Conservation (phyloP, 495 filamentous ascomycete species). For the Aspergillus heteromorphus region DNA sequence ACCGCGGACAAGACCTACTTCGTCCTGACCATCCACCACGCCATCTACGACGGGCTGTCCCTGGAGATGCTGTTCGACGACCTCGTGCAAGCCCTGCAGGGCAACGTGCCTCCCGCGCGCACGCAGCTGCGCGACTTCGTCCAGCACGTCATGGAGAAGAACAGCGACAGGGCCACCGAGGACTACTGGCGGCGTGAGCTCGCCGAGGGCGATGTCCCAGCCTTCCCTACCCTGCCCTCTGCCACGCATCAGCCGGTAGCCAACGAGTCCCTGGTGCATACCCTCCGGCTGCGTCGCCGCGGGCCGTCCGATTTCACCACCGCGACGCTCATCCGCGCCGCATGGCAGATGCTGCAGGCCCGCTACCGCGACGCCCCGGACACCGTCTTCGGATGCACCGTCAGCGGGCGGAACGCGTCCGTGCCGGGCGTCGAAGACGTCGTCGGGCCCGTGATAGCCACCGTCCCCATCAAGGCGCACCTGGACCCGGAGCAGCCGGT, state of each 20-base stretch:
- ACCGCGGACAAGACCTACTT: not conserved
- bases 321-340: slow-evolving; percentile 12
- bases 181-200: slow-evolving; percentile 26
- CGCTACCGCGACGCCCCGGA: slow-evolving; percentile 25
- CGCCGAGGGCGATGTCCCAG: slow-evolving; percentile 27
- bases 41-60: slow-evolving; percentile 19
- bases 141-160: slow-evolving; percentile 11
- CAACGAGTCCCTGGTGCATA: slow-evolving; percentile 5
- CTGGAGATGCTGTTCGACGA: slow-evolving; percentile 18
- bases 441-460: slow-evolving; percentile 54
- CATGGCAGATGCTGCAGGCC: slow-evolving; percentile 43
- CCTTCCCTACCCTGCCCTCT: slow-evolving; percentile 37
- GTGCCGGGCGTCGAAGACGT: slow-evolving; percentile 48
- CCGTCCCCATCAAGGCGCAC: slow-evolving; percentile 48
- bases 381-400: slow-evolving; percentile 42
- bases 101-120: slow-evolving; percentile 2
- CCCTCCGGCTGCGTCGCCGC: slow-evolving; percentile 8
- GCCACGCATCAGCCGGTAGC: slow-evolving; percentile 30
- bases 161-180: slow-evolving; percentile 13
- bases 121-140: slow-evolving; percentile 21
- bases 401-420: slow-evolving; percentile 48
- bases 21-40: slow-evolving; percentile 19
- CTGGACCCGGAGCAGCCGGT: slow-evolving; percentile 22
- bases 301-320: slow-evolving; percentile 18
- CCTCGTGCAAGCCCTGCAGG: slow-evolving; percentile 9